These are phyloP conservation scores for Nemania diffusa DNA, from an alignment of 2,329 filamentous ascomycete species.

Conservation along the genomic window DNA sequence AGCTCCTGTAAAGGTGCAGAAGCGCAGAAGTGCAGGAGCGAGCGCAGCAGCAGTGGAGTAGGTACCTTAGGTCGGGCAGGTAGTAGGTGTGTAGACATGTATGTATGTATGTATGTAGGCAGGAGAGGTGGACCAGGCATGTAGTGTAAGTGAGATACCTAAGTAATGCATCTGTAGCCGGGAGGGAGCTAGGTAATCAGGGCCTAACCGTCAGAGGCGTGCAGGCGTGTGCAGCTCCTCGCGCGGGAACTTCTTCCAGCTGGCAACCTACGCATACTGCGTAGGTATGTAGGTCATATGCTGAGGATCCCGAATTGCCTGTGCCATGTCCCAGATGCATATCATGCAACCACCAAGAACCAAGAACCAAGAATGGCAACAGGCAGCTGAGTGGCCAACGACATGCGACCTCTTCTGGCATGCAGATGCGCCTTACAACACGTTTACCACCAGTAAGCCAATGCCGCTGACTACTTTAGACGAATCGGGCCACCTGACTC, in stretches of 20 bases:
- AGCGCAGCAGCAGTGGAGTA: slow-evolving; percentile 9
- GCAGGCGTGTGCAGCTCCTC: slow-evolving; percentile 40
- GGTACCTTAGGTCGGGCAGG: background rate
- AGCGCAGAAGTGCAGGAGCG: slow-evolving; percentile 18
- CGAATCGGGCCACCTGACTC: slow-evolving; percentile 50
- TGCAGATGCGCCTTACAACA: slow-evolving; percentile 48
- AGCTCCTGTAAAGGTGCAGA: slow-evolving; percentile 18
- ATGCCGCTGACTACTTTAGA: slow-evolving; percentile 48
- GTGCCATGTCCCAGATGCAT: slow-evolving; percentile 47
- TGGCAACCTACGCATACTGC: slow-evolving; percentile 28
- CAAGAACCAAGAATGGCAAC: slow-evolving; percentile 46
- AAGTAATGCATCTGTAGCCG: no score
- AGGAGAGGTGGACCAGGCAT: background rate
- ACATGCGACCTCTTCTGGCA: slow-evolving; percentile 46
- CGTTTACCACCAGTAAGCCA: slow-evolving; percentile 46
- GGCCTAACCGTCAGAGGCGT: slow-evolving; percentile 23
- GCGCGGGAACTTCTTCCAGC: slow-evolving; percentile 38
- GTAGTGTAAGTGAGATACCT: background rate
- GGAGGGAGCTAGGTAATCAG: background rate
- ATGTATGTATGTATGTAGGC: background rate
- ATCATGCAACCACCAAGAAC: slow-evolving; percentile 49
- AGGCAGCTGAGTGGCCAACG: slow-evolving; percentile 46
- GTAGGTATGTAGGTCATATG: slow-evolving; percentile 44
- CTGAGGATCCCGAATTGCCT: slow-evolving; percentile 43
- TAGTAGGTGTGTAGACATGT: no score